Percentiles rank a stretch among this genome's conserved stretches.
Evolutionary conservation across 1,284 basidiomycete genomes (phyloP).

Genomic region (Phellopilus nigrolimitatus): DNA sequence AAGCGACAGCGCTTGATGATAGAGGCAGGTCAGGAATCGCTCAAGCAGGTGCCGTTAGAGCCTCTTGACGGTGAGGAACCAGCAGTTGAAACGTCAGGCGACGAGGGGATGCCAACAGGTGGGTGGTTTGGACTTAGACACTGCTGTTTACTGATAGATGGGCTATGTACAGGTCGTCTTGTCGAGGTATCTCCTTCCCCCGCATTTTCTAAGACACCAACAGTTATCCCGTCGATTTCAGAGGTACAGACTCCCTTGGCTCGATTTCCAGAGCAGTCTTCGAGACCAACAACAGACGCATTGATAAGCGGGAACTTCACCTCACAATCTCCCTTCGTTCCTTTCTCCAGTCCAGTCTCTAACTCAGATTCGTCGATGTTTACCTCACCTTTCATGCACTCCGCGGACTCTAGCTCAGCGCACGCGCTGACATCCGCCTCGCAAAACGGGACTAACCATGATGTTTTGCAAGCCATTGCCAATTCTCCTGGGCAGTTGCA

Average conservation of each 20-base stretch:
- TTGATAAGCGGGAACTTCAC: slow-evolving; percentile 17
- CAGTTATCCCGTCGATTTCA: slow-evolving; percentile 1
- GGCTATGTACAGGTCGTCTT: slow-evolving; percentile 11
- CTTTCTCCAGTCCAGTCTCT: slow-evolving; percentile 3
- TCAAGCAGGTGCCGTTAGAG: slow-evolving; percentile 34
- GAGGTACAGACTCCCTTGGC: slow-evolving; percentile 1
- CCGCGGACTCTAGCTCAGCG: background rate
- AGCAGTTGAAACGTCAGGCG: slow-evolving; percentile 20
- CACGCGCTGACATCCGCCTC: slow-evolving; percentile 13
- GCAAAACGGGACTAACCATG: slow-evolving; percentile 27
- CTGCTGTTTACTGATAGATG: background rate
- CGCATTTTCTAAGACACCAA: background rate
- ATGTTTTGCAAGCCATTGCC: slow-evolving; percentile 54
- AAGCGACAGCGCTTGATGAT: slow-evolving; percentile 62
- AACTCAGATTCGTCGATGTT: background rate
- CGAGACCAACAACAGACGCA: slow-evolving; percentile 6
- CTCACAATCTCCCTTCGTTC: slow-evolving; percentile 11
- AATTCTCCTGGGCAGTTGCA: slow-evolving; percentile 67
- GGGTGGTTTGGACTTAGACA: background rate
- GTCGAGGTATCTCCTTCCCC: slow-evolving; percentile 18
- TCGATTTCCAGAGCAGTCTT: slow-evolving; percentile 4
- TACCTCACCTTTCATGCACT: background rate
- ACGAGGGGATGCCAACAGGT: slow-evolving; percentile 21
- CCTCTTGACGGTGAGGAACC: slow-evolving; percentile 37
- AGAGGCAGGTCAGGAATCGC: slow-evolving; percentile 40